Base-by-base conservation (phyloP, 129 eudicot species). In the Artemisia tridentata region DNA sequence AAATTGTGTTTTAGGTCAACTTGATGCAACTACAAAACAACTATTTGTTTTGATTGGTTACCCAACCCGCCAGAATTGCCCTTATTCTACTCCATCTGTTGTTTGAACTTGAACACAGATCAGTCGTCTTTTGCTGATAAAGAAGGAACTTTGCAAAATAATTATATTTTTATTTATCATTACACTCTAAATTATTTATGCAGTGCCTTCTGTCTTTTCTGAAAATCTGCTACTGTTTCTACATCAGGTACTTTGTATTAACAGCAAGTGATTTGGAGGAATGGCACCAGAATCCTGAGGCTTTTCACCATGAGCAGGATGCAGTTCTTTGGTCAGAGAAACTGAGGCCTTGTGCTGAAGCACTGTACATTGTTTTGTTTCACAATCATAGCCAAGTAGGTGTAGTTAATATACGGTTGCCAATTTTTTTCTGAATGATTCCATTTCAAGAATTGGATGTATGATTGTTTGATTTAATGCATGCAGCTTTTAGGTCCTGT, bases 301-400 rank as follows among this genome's bases (percentile, higher is more conserved):
- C 82, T 20, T 95, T 95, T 77, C 93, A 95, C 75, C 97, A 95
- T 53, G 99, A 95, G 80, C 96, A 95, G 78, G 99, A 90, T 79
- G 88, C 96, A 59, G 90, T 95, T 83, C 86, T 82, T 76, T 95
- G 99, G 99, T 90, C 97, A n/a, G 99, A 95, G 78, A 95, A 87
- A 79, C 81, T 90, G 47, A 88, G 99, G 84, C 97, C 99, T 27
- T 95, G 99, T 80, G 99, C 99, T 69, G 99, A 90, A 90, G 99
- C 99, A 52, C 81, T 95, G 52, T 95, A 90, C 80, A 95, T 90
- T 19, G 96, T 95, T 78, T 72, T 95, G 70, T 95, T 95, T 84
- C 93, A 95, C 63, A 82, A 90, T 83, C 79, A 95, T 80, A 88
- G 96, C 85, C 96, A 95, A 76, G 97, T 95, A 80, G 53, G 96